Percentiles rank a stretch among this genome's conserved stretches.
Evolutionary conservation across 306 rosid genomes (phyloP).

Genomic region (Ziziphus jujuba): DNA sequence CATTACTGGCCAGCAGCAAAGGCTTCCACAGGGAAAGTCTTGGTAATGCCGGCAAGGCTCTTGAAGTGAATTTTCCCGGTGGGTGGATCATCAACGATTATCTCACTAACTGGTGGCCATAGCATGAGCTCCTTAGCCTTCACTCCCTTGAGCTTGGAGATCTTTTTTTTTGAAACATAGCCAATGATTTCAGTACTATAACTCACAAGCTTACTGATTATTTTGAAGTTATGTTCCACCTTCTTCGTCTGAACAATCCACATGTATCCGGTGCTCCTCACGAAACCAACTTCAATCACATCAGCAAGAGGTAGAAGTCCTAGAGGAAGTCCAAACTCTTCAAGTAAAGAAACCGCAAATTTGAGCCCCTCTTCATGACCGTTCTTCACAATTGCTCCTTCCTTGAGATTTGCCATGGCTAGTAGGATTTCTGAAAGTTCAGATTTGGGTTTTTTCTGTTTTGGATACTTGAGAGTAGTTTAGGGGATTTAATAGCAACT

Average conservation of each 20-base stretch:
- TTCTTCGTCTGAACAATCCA: conserved; percentile 84
- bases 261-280: conserved; percentile 68
- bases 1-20: conserved; percentile 82
- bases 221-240: conserved; percentile 83
- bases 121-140: conserved; percentile 90
- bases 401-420: conserved; percentile 63
- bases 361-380: conserved; percentile 71
- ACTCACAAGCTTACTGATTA: conserved; percentile 72
- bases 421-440: not conserved
- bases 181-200: conserved; percentile 66
- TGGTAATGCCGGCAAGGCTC: conserved; percentile 92
- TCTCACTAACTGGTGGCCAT: conserved; percentile 94
- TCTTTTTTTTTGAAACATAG: conserved; percentile 50
- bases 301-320: conserved; percentile 76
- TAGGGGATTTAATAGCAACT: conserved; percentile 13
- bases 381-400: conserved; percentile 68
- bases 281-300: conserved; percentile 74
- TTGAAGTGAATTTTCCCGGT: conserved; percentile 81
- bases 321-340: conserved; percentile 65
- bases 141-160: conserved; percentile 83
- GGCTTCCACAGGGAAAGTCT: conserved; percentile 82
- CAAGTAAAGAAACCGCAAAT: conserved; percentile 50
- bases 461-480: not conserved
- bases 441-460: not conserved
- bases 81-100: conserved; percentile 45